Percentiles rank a stretch among this genome's conserved stretches.
These are phyloP conservation scores for Vitis hybrid DNA, from an alignment of 177 flowering plant genomes.

Conservation along the genomic window DNA sequence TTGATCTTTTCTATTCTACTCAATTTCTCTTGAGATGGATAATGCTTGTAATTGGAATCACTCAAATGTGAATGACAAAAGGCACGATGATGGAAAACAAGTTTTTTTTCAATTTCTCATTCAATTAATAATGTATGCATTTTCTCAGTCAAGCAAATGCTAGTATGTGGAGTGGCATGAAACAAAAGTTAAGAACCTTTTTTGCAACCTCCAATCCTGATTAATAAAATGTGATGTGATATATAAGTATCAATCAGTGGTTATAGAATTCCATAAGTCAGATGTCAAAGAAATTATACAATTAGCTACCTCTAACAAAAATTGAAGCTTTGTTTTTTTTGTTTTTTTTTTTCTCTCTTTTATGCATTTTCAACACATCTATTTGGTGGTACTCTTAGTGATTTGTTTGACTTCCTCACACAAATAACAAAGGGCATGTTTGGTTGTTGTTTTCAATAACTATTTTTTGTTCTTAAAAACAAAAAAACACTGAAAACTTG, in stretches of 20 bases:
- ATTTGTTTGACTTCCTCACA: neutral
- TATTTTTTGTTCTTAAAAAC: fast-evolving
- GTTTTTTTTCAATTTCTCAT: conserved; percentile 18
- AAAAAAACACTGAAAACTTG: too few species aligned
- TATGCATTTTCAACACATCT: neutral
- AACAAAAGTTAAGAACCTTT: conserved; percentile 13
- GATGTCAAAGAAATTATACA: neutral
- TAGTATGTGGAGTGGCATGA: conserved; percentile 14
- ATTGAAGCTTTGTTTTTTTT: neutral
- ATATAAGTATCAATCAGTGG: neutral
- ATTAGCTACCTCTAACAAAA: neutral
- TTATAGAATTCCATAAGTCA: neutral
- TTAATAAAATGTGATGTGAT: conserved; percentile 17
- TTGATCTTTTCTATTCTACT: too few species aligned
- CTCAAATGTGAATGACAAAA: too few species aligned
- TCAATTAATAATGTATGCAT: neutral
- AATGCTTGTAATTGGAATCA: too few species aligned
- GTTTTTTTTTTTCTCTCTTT: neutral
- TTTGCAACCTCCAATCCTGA: conserved; percentile 15
- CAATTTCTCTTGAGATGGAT: too few species aligned
- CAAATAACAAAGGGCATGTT: neutral
- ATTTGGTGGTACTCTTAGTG: neutral
- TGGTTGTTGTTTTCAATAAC: too few species aligned
- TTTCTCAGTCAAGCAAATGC: neutral
- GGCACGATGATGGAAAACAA: conserved; percentile 2